These are phyloP conservation scores for Tulasnella sp. DNA, from an alignment of 768 basidiomycete genomes.

Conservation along the genomic window DNA sequence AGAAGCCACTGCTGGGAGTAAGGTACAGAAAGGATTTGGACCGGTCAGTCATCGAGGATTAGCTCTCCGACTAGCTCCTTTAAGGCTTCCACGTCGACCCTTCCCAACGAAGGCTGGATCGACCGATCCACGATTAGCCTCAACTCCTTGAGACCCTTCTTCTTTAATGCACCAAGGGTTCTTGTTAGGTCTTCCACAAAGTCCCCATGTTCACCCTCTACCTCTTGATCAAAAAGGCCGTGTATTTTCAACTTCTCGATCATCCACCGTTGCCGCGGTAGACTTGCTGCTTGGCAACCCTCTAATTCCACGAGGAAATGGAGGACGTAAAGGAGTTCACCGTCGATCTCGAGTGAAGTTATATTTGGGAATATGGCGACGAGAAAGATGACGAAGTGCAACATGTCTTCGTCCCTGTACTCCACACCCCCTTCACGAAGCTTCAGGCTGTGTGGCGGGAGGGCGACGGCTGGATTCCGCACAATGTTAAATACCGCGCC, in stretches of 20 bases:
- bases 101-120: too few species aligned
- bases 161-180: not conserved
- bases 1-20: too few species aligned
- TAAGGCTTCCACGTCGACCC: too few species aligned
- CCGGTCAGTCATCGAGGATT: too few species aligned
- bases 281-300: not conserved
- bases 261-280: not conserved
- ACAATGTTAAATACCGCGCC: not conserved
- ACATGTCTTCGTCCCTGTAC: not conserved
- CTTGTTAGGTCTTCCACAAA: not conserved
- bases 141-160: not conserved
- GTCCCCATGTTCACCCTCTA: not conserved
- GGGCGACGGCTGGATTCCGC: not conserved
- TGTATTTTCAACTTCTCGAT: not conserved
- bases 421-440: not conserved
- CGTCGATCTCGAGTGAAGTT: not conserved
- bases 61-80: too few species aligned
- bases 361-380: not conserved
- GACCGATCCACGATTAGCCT: too few species aligned
- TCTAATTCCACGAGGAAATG: not conserved
- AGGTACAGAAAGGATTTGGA: too few species aligned
- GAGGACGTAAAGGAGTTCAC: not conserved
- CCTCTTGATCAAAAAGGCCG: not conserved
- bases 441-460: not conserved
- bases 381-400: not conserved